phyloP scores from a whole-genome alignment of 495 filamentous ascomycete species.

The Tuber umbilicatum region DNA sequence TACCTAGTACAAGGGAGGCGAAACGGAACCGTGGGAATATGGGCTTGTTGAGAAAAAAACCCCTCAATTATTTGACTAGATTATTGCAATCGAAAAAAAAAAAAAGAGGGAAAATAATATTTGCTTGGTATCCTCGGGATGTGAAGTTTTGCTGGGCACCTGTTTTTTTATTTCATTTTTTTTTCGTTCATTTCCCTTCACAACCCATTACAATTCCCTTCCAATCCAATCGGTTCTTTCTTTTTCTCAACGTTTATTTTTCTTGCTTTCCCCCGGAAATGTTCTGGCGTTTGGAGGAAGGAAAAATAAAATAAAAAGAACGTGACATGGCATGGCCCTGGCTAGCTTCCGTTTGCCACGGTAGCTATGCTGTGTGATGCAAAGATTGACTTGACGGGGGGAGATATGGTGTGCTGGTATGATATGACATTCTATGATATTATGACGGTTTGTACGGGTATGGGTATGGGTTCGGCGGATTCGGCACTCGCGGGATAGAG shows the following conservation, averaged over 20 bases:
- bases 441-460: slow-evolving; percentile 2
- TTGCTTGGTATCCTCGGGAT: not conserved
- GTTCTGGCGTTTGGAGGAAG: not conserved
- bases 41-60: slow-evolving; percentile 62
- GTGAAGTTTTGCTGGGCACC: not conserved
- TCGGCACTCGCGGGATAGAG: not conserved
- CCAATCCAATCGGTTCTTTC: not conserved
- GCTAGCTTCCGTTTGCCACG: not conserved
- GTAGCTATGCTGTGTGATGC: not conserved
- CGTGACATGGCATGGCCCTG: not conserved
- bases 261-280: not conserved
- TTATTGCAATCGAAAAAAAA: not conserved
- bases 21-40: slow-evolving; percentile 83
- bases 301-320: not conserved
- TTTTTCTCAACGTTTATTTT: not conserved
- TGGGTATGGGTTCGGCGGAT: not conserved
- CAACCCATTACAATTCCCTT: not conserved
- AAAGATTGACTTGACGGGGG: not conserved
- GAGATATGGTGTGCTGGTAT: not conserved
- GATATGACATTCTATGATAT: not conserved
- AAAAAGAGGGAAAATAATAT: not conserved
- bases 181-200: not conserved
- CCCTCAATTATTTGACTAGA: not conserved
- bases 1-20: slow-evolving; percentile 86
- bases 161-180: not conserved